These are phyloP conservation scores for Oryza glaberrima DNA, from an alignment of 176 grass and related monocot species.

Conservation along the genomic window DNA sequence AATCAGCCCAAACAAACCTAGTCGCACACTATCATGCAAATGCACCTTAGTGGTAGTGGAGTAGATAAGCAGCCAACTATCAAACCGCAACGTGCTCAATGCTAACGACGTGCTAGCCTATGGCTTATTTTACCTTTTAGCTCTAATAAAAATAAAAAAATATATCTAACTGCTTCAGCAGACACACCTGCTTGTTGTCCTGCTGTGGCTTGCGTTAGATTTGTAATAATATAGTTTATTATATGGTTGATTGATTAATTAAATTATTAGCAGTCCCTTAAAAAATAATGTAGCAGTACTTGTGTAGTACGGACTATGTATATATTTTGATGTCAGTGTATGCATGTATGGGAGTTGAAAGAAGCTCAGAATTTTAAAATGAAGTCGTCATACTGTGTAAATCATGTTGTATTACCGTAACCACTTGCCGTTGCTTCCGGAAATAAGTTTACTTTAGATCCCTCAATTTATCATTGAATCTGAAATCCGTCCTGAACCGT, in stretches of 20 bases:
- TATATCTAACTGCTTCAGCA: neutral
- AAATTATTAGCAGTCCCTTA: neutral
- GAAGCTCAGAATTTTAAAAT: too few species aligned
- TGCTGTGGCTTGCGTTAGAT: neutral
- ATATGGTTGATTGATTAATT: neutral
- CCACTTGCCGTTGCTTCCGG: too few species aligned
- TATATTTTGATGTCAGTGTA: neutral
- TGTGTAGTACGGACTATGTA: neutral
- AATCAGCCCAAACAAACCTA: too few species aligned
- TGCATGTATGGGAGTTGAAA: neutral
- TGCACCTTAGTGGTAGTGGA: neutral
- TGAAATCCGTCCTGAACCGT: too few species aligned
- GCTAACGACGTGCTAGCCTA: constrained; percentile 14
- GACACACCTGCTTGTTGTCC: neutral
- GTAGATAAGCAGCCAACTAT: neutral
- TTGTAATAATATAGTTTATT: neutral
- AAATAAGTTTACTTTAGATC: too few species aligned
- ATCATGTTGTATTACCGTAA: too few species aligned
- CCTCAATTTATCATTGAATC: too few species aligned
- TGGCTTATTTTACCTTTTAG: neutral
- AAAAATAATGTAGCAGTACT: neutral
- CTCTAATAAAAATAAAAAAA: neutral
- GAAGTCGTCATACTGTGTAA: too few species aligned
- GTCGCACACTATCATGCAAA: neutral
- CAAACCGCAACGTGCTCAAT: neutral